Evolutionary conservation across 805 yeast species (phyloP).

Genomic region (Candida ascalaphidarum): DNA sequence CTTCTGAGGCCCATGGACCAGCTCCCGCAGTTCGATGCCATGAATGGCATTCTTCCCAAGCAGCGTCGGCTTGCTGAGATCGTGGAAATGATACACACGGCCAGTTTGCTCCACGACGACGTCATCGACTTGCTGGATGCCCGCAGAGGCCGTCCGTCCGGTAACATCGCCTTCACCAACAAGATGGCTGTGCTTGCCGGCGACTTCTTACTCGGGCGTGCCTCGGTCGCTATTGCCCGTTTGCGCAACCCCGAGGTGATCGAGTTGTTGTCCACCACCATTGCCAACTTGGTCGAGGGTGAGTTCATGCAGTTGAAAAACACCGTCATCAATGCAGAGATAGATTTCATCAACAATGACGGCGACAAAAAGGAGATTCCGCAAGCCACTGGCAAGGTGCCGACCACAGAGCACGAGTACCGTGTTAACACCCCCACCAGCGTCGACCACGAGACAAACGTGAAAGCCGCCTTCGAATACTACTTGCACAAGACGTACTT

Average conservation of each 20-base stretch:
- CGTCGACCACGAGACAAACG: slow-evolving; percentile 51
- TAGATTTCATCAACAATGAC: slow-evolving; percentile 34
- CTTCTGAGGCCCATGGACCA: slow-evolving; percentile 71
- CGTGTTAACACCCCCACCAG: slow-evolving; percentile 28
- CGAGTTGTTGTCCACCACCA: slow-evolving; percentile 89
- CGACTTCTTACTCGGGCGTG: slow-evolving; percentile 89
- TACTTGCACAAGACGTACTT: slow-evolving; percentile 91
- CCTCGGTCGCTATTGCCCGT: slow-evolving; percentile 91
- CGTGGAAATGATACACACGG: slow-evolving; percentile 97
- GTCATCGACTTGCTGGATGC: slow-evolving; percentile 88
- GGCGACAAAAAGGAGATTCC: slow-evolving; percentile 42
- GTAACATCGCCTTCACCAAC: slow-evolving; percentile 89
- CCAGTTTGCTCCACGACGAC: slow-evolving; percentile 91
- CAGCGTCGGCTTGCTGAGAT: slow-evolving; percentile 95
- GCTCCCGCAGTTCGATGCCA: slow-evolving; percentile 48
- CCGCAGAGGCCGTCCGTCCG: slow-evolving; percentile 84
- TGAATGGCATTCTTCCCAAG: slow-evolving; percentile 82
- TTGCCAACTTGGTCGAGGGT: slow-evolving; percentile 95
- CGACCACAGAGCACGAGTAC: slow-evolving; percentile 52
- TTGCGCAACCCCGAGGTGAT: slow-evolving; percentile 95
- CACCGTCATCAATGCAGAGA: slow-evolving; percentile 55
- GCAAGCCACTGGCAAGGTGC: slow-evolving; percentile 52
- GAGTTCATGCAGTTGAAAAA: slow-evolving; percentile 98
- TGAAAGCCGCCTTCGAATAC: slow-evolving; percentile 90
- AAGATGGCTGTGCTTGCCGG: slow-evolving; percentile 98